A percentile compares a stretch with the other conserved stretches of the same genome.
Evolutionary conservation across 768 basidiomycete species (phyloP).

Genomic region (Pleurotus tuber-regium): DNA sequence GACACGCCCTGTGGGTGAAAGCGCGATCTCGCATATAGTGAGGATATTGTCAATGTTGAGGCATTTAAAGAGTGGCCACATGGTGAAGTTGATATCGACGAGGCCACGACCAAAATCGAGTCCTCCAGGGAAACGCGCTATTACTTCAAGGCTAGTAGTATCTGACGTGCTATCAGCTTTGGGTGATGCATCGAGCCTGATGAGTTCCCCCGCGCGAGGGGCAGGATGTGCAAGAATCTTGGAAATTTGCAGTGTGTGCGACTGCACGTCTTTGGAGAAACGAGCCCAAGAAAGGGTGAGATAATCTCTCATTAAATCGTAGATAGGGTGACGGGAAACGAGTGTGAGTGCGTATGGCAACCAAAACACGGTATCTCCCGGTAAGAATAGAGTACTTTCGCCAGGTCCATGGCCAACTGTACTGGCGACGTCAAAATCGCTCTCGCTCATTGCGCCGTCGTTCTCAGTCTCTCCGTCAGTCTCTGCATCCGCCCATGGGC

Average conservation of each 20-base stretch:
- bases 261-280: conserved; percentile 91
- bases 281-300: conserved; percentile 95
- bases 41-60: conserved; percentile 92
- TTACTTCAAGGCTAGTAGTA: conserved; percentile 68
- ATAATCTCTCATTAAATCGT: conserved; percentile 93
- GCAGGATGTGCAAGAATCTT: conserved; percentile 87
- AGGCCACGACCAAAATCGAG: conserved; percentile 89
- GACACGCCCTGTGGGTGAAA: conserved; percentile 76
- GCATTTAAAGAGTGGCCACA: conserved; percentile 96
- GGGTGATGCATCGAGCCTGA: conserved; percentile 82
- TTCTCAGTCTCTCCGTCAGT: conserved; percentile 78
- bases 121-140: conserved; percentile 90
- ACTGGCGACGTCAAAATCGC: conserved; percentile 82
- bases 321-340: conserved; percentile 91
- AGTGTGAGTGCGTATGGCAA: conserved; percentile 88
- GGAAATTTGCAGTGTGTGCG: conserved; percentile 86
- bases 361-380: conserved; percentile 92
- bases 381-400: conserved; percentile 85
- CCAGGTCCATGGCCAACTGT: conserved; percentile 80
- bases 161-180: conserved; percentile 42
- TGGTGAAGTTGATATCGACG: conserved; percentile 92
- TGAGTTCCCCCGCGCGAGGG: conserved; percentile 82
- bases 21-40: conserved; percentile 85
- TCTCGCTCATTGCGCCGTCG: conserved; percentile 78
- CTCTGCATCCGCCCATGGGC: conserved; percentile 66